Base-by-base conservation (phyloP, 306 rosid genomes). In the Canavalia ensiformis region DNA sequence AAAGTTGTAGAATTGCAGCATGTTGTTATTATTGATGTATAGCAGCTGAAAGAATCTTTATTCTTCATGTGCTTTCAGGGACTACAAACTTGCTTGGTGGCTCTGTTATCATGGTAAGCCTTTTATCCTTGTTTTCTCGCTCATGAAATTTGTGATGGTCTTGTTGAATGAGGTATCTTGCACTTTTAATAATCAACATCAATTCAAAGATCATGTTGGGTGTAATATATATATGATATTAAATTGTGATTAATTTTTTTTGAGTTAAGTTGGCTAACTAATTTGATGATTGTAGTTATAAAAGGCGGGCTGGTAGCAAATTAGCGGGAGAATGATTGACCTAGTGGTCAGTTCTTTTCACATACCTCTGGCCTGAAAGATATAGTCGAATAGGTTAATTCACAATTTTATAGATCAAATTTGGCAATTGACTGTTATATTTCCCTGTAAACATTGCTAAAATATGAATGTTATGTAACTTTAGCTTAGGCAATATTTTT, bases 21-120 rank as follows among this genome's bases (percentile, higher is more conserved):
- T 74, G 64, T 35, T 82, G 42, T 52, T 77, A n/a, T 68, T 81
- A 49, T 81, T 37, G 62, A 60, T 49, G 4, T 55, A 10, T 66
- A 64, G 54, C 37, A 54, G 46, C 81, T 81, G 79, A 89, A 76
- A 79, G 81, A 89, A 78, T 70, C 72, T 52, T 63, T 65, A 68
- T 75, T 81, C 34, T 72, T 62, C 72, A 41, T 84, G 31, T 82
- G 47, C 76, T 83, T 81, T 52, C 92, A 96, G 99, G 99, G 99
- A 81, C 89, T 96, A 84, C 99, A 96, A 91, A 96, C 99, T 74
- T 96, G 99, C 84, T 90, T 92, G 94, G 99, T 94, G 86, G 90
- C 97, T 87, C 85, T 94, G 81, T 80, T 96, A 55, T 90, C 97
- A 77, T 91, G 98, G 99, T 96, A 72, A 83, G 72, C 83, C 46